Evolutionary conservation across 2,329 filamentous ascomycete species (phyloP).

Genomic region (Arthrocladium fulminans): DNA sequence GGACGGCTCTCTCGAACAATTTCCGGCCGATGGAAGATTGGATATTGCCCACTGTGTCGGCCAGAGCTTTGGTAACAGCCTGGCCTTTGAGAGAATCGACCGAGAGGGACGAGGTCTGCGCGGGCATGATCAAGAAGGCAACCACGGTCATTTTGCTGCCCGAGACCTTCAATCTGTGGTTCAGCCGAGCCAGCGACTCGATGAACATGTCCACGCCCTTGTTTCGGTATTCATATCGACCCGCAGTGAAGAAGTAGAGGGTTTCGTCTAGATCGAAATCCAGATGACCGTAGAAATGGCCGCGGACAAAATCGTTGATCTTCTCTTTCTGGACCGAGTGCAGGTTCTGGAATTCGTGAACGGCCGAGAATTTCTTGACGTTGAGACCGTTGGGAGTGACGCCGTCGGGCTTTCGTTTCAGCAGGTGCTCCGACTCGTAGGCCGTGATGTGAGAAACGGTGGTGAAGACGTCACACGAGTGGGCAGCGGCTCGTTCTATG

Average conservation of each 20-base stretch:
- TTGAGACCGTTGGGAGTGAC: constrained; percentile 95
- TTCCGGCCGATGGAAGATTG: constrained; percentile 86
- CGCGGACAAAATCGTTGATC: constrained; percentile 95
- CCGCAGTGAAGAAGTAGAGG: constrained; percentile 93
- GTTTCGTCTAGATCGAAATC: constrained; percentile 96
- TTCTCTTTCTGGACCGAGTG: constrained; percentile 95
- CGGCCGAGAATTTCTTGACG: constrained; percentile 95
- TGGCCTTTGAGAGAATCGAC: constrained; percentile 95
- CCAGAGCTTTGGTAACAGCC: constrained; percentile 90
- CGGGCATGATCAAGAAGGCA: constrained; percentile 97
- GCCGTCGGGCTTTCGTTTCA: constrained; percentile 95
- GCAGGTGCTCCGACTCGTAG: constrained; percentile 92
- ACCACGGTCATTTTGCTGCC: constrained; percentile 91
- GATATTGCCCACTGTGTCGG: constrained; percentile 87
- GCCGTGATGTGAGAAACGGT: constrained; percentile 98
- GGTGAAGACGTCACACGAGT: constrained; percentile 92
- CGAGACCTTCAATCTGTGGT: constrained; percentile 76
- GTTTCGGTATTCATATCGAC: constrained; percentile 94
- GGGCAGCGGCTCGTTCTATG: constrained; percentile 87
- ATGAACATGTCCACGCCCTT: constrained; percentile 99
- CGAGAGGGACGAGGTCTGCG: constrained; percentile 86
- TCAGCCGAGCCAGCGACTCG: constrained; percentile 85
- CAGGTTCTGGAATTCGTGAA: constrained; percentile 97
- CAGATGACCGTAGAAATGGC: constrained; percentile 97
- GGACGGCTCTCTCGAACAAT: constrained; percentile 86